Percentiles rank a stretch among this genome's conserved stretches.
Conservation (phyloP, 2,329 filamentous ascomycete genomes). For the Aspergillus sergii region DNA sequence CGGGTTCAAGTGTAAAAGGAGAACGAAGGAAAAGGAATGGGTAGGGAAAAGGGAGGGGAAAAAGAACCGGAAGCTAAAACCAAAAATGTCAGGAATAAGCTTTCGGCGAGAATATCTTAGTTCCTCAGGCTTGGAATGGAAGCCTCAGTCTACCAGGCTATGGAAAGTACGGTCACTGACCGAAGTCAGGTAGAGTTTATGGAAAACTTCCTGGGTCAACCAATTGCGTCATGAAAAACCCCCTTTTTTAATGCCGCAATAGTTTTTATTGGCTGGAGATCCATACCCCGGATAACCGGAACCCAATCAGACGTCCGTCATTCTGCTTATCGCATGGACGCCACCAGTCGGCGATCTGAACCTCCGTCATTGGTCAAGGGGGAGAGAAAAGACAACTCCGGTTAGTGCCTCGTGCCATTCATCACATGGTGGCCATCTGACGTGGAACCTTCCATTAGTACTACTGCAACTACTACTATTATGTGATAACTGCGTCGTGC, state of each 20-base stretch:
- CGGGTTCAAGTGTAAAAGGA: no score
- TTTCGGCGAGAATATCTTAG: neutral
- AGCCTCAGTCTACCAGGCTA: no score
- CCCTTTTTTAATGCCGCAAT: neutral
- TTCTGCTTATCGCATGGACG: neutral
- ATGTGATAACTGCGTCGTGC: no score
- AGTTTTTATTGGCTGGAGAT: constrained; percentile 6
- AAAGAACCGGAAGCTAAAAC: neutral
- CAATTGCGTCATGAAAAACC: constrained; percentile 10
- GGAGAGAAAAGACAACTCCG: neutral
- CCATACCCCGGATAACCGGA: neutral
- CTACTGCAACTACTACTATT: neutral
- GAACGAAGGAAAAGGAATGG: neutral
- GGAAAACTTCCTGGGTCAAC: neutral
- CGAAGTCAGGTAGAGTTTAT: neutral
- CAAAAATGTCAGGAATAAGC: neutral
- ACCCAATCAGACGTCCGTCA: neutral
- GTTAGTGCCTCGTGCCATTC: neutral
- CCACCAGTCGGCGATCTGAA: neutral
- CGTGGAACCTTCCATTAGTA: neutral
- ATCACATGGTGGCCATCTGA: neutral
- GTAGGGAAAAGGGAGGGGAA: neutral
- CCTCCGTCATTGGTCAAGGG: neutral
- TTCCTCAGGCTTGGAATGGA: neutral
- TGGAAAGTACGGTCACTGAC: no score